Percentiles rank a stretch among this genome's conserved stretches.
phyloP scores from a whole-genome alignment of 768 basidiomycete species.

The Pleurotus djamor region DNA sequence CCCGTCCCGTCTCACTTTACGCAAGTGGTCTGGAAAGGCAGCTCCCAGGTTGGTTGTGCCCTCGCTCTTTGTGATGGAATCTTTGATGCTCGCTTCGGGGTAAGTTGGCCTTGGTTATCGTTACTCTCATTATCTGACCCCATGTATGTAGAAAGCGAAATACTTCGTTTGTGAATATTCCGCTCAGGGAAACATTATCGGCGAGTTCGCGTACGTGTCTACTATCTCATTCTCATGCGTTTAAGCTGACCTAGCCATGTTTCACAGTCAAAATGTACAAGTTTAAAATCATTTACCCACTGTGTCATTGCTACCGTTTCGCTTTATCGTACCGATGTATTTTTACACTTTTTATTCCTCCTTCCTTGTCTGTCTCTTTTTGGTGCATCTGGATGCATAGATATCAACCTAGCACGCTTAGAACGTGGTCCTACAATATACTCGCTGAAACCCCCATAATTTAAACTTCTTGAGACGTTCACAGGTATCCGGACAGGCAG shows the following conservation, averaged over 20 bases:
- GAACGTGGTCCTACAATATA: slow-evolving; percentile 6
- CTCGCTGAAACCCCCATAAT: neutral
- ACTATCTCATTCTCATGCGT: neutral
- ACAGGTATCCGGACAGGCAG: too few species aligned
- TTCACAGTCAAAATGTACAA: slow-evolving; percentile 43
- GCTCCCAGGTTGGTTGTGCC: slow-evolving; percentile 65
- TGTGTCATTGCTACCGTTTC: slow-evolving; percentile 8
- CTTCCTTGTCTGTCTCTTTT: slow-evolving; percentile 4
- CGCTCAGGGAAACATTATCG: slow-evolving; percentile 61
- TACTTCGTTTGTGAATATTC: slow-evolving; percentile 73
- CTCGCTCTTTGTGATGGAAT: slow-evolving; percentile 54
- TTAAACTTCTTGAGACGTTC: too few species aligned
- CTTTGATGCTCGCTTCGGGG: slow-evolving; percentile 53
- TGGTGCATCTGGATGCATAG: slow-evolving; percentile 9
- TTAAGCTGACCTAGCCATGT: neutral
- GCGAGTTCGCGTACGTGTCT: slow-evolving; percentile 53
- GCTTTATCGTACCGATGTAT: neutral
- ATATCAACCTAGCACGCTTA: slow-evolving; percentile 3
- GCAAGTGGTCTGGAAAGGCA: slow-evolving; percentile 74
- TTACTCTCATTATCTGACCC: neutral
- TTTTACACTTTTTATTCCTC: slow-evolving; percentile 1
- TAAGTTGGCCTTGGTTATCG: slow-evolving; percentile 26
- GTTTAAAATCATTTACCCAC: slow-evolving; percentile 20
- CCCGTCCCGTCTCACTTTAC: slow-evolving; percentile 69
- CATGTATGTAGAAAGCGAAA: slow-evolving; percentile 41